Evolutionary conservation across 768 basidiomycete genomes (phyloP).

Genomic region (Lactifluus echinatus): DNA sequence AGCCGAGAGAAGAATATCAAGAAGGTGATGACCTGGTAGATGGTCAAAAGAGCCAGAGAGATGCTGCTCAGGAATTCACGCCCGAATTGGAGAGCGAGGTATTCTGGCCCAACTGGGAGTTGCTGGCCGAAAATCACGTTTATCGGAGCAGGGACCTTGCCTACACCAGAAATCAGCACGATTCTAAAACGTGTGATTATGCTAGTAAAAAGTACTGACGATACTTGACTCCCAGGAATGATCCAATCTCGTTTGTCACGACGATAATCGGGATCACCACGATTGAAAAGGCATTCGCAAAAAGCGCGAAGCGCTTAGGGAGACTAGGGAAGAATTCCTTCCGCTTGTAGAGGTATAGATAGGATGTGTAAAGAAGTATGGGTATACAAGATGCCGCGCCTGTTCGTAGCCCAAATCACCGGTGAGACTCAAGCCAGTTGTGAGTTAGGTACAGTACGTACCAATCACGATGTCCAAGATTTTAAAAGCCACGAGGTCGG

Average conservation of each 20-base stretch:
- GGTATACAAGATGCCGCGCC: conserved; percentile 57
- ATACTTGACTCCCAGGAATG: conserved; percentile 52
- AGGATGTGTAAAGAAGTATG: conserved; percentile 52
- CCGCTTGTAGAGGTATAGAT: conserved; percentile 50
- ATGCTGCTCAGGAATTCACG: conserved; percentile 53
- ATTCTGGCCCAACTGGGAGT: conserved; percentile 37
- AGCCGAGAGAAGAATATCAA: conserved; percentile 52
- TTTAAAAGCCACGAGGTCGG: conserved; percentile 38
- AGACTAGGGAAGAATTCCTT: conserved; percentile 43
- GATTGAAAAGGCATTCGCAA: conserved; percentile 39
- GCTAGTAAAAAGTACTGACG: conserved; percentile 33
- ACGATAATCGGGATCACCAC: conserved; percentile 49
- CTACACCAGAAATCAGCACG: conserved; percentile 4
- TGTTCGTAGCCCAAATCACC: neutral
- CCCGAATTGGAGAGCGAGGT: conserved; percentile 29
- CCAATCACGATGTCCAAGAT: conserved; percentile 53
- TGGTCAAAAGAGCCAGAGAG: conserved; percentile 49
- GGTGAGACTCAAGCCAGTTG: neutral
- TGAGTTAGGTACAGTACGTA: conserved; percentile 27
- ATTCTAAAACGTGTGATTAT: neutral
- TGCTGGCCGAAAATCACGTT: neutral
- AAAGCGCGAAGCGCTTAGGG: conserved; percentile 39
- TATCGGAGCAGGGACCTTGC: neutral
- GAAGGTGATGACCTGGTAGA: conserved; percentile 52
- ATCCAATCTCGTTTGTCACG: conserved; percentile 49